A percentile compares a stretch with the other conserved stretches of the same genome.
Conservation (phyloP, 495 filamentous ascomycete genomes). For the Bathelium albidoporum region DNA sequence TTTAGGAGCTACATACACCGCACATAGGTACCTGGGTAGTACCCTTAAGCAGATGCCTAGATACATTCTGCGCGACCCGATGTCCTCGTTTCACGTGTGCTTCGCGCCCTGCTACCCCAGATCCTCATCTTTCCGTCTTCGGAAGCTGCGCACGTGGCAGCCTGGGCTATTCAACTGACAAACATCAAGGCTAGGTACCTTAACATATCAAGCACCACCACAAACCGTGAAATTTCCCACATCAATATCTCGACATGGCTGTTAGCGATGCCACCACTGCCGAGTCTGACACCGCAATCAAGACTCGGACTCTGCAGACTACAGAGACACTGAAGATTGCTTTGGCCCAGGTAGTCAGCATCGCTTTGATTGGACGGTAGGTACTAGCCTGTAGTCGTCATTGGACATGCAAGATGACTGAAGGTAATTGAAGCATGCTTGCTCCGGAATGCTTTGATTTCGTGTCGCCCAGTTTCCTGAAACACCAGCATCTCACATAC, state of each 20-base stretch:
- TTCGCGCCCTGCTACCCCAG: too few relatives aligned
- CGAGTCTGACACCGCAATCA: neutral
- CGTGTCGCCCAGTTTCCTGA: neutral
- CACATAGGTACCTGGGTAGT: too few relatives aligned
- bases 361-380: neutral
- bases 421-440: neutral
- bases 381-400: neutral
- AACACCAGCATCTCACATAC: neutral
- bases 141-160: neutral
- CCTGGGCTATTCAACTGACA: too few relatives aligned
- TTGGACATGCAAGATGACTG: neutral
- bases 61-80: too few relatives aligned
- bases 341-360: neutral
- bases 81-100: too few relatives aligned
- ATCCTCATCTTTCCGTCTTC: neutral
- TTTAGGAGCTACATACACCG: too few relatives aligned
- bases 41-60: too few relatives aligned
- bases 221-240: too few relatives aligned
- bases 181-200: too few relatives aligned
- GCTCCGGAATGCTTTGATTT: neutral
- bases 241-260: neutral
- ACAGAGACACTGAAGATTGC: slow-evolving; percentile 1
- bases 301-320: neutral
- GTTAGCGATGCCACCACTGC: neutral
- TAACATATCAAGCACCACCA: too few relatives aligned